Percentiles rank a stretch among this genome's conserved stretches.
Conservation (phyloP, 2,329 filamentous ascomycete genomes). For the Cryphonectria parasitica region DNA sequence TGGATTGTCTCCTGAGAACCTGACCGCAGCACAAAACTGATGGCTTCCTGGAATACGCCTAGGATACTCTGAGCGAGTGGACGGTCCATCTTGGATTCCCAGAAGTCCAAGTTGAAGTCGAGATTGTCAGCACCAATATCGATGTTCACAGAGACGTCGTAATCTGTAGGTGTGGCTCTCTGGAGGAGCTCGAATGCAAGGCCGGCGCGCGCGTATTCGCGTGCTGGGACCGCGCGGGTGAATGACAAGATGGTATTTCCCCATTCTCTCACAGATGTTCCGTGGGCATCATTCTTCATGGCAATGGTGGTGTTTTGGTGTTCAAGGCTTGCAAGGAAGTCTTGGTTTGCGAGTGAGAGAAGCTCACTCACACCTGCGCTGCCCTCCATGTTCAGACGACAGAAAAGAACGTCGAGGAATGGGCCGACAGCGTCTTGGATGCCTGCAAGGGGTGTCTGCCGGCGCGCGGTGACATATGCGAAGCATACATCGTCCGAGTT, state of each 20-base stretch:
- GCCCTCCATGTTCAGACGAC: background rate
- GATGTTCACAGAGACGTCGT: background rate
- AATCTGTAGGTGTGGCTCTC: background rate
- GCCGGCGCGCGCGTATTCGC: background rate
- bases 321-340: background rate
- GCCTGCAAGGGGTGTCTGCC: background rate
- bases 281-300: background rate
- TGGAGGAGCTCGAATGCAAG: background rate
- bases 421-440: background rate
- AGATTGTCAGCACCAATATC: background rate
- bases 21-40: background rate
- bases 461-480: constrained; percentile 30
- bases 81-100: background rate
- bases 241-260: background rate
- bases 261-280: background rate
- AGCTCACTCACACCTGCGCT: background rate
- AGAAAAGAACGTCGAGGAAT: background rate
- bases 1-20: background rate
- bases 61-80: background rate
- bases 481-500: constrained; percentile 33
- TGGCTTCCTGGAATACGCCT: background rate
- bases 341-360: background rate
- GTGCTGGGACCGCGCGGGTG: background rate
- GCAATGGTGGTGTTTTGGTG: background rate
- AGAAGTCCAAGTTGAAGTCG: background rate